Base-by-base conservation (phyloP, 192 early-diverging fungal genomes). In the Lobosporangium transversale region DNA sequence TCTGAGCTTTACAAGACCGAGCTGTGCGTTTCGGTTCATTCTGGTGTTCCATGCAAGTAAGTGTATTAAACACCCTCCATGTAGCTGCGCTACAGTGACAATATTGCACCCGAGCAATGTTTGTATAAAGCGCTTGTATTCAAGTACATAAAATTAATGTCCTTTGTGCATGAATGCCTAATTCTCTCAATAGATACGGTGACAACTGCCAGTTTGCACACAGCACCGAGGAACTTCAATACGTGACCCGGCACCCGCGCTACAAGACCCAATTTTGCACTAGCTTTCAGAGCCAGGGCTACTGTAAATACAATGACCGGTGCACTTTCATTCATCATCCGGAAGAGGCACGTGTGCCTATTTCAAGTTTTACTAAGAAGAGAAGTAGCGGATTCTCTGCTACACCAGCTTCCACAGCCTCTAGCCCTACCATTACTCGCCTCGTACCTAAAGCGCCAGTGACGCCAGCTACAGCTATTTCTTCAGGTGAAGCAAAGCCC, bases 251-350 rank as follows among this genome's bases (percentile, higher is more conserved):
- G 32, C 95, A 99, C 70, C 93, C 91, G 42, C 94, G 92, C 56
- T 99, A 99, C 84, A 97, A 97, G 84, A 97, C 95, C 4, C 93
- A 96, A 63, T 85, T 96, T 35, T 99, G 97, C 83, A 93, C 89
- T 45, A 95, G 94, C 32, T 99, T 91, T 83, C 91, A 88, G 83
- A 86, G 90, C 50, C 89, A 89, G 2, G 96, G 97, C 20, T 90
- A 89, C 26, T 99, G 97, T 78, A 92, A 92, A 4, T 99, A 97
- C 76, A 95, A 95, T 24, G 90, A 90, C 64, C 93, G 97, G 33
- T 99, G 97, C 81, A 96, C 94, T 58, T 99, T 99, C 79, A 91
- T 95, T 48, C 96, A 97, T 60, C 87, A 82, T 8, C 76, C 80
- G 2, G 82, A 86, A 43, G 85, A 88, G 58, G 76, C 86, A 36